Evolutionary conservation across 305 asterid species (phyloP), one percentile per base, ranked within the genome.

Genomic region (Fraxinus ornus): DNA sequence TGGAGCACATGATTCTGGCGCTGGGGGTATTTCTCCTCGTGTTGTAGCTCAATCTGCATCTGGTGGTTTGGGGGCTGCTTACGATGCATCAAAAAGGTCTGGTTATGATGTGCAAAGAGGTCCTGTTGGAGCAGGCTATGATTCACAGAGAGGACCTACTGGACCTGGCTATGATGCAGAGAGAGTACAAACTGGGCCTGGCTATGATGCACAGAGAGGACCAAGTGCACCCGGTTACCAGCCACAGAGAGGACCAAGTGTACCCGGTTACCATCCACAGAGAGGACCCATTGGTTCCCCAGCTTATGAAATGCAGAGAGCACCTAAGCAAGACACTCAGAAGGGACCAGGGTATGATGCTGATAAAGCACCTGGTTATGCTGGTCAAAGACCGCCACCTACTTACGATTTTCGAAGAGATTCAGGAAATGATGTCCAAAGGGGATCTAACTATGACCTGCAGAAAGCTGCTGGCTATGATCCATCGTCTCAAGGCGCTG

Each of bases 341-440:
- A 82, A 86, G 70, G 84, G 85, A 52, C 73, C 86, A 52, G 86
- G 84, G 24, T 88, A 81, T 81, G 91, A 84, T 83, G 89, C 83
- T 32, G 89, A 82, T 19, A 88, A 86, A 52, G 84, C 84, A 72
- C 72, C 86, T 24, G 80, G 1, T 44, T 90, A 91, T 83, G 90
- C 88, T 80, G 91, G 87, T 49, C 94, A 86, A 52, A 87, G 86
- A 28, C 84, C 89, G 0, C 39, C 75, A 79, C 84, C 89, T 55
- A 76, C 36, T 66, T 88, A 90, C 71, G 89, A 92, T 83, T 85
- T 85, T 80, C 95, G 85, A 81, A 87, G 91, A 82, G 91, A 90
- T 44, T 82, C 89, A 10, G 93, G 91, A 26, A 89, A 87, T 83
- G 97, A 93, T 62, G 72, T n/a, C 44, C 90, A 85, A 79, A 83